Evolutionary conservation across 2,329 filamentous ascomycete species (phyloP).

Genomic region (Fusarium floridanum): DNA sequence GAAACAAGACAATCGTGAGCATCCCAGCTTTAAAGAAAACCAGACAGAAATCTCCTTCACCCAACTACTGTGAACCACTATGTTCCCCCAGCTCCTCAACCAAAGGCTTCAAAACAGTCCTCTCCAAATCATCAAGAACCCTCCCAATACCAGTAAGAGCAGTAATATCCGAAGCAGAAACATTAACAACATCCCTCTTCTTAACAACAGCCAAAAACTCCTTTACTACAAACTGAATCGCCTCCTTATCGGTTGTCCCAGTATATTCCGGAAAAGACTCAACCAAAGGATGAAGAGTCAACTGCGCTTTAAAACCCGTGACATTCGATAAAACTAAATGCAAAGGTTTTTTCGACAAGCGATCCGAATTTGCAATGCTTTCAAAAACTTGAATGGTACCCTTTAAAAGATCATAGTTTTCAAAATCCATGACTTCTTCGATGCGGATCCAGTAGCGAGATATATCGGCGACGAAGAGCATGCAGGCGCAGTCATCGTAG

Average conservation of each 20-base stretch:
- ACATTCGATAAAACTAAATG: background rate
- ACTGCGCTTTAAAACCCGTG: background rate
- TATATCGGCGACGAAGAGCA: constrained; percentile 1
- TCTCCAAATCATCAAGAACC: constrained; percentile 1
- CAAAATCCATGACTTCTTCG: background rate
- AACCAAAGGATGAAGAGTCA: background rate
- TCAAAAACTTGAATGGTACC: background rate
- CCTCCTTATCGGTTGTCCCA: background rate
- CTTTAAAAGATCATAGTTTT: background rate
- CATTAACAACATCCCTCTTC: background rate
- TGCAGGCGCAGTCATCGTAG: background rate
- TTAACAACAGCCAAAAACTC: background rate
- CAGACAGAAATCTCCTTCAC: background rate
- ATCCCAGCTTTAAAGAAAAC: background rate
- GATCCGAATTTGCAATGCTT: background rate
- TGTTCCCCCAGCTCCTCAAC: background rate
- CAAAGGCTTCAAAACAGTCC: background rate
- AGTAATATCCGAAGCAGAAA: background rate
- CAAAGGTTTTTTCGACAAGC: background rate
- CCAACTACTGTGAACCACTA: background rate
- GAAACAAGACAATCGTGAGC: too few species aligned
- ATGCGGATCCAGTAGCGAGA: background rate
- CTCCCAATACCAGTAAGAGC: background rate
- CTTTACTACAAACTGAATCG: background rate
- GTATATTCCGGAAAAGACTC: background rate